These are phyloP conservation scores for Sonneratia alba DNA, from an alignment of 345 rosid genomes.

Conservation along the genomic window DNA sequence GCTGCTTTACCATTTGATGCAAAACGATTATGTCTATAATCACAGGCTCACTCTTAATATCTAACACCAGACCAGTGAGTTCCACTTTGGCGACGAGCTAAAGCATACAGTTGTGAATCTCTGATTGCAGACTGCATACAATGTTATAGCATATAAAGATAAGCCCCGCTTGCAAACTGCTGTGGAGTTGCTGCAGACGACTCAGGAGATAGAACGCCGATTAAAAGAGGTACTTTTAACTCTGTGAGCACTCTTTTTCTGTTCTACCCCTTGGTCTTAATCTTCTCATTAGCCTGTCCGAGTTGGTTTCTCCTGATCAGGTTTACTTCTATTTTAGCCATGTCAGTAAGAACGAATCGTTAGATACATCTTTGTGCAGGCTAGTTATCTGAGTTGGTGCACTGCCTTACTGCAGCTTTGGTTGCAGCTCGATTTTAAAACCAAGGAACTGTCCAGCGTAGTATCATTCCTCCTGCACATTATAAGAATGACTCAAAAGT, in stretches of 20 bases:
- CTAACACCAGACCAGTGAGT: neutral
- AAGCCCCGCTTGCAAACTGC: conserved; percentile 77
- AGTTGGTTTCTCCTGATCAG: neutral
- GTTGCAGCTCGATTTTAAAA: neutral
- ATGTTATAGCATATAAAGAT: conserved; percentile 62
- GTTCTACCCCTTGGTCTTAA: neutral
- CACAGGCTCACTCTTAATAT: too few relatives aligned
- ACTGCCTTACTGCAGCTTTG: neutral
- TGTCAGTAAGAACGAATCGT: too few relatives aligned
- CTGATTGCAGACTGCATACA: conserved; percentile 52
- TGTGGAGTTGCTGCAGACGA: conserved; percentile 61
- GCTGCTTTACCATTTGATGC: conserved; percentile 10
- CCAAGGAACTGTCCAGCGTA: neutral
- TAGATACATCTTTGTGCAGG: neutral
- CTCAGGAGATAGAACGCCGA: conserved; percentile 61
- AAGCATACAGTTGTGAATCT: neutral
- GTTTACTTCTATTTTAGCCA: neutral
- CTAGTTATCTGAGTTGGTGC: neutral
- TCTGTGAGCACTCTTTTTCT: neutral
- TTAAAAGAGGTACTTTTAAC: conserved; percentile 38
- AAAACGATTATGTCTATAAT: neutral
- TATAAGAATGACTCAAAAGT: neutral
- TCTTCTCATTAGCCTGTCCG: neutral
- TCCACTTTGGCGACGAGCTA: neutral
- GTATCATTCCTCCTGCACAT: neutral